phyloP scores from a whole-genome alignment of 345 rosid genomes.

The Sisymbrium irio region DNA sequence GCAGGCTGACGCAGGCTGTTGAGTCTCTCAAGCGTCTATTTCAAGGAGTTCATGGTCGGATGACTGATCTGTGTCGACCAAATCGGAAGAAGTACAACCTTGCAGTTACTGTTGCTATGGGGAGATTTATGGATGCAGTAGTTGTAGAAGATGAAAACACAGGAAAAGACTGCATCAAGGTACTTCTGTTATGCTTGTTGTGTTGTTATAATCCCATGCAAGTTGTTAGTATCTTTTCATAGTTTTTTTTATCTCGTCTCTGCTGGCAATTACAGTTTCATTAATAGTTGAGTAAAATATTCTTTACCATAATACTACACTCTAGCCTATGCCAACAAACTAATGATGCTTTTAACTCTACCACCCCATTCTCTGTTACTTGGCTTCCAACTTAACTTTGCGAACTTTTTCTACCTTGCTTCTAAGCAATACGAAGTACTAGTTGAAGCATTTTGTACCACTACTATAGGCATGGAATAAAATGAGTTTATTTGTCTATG shows the following conservation, averaged over 20 bases:
- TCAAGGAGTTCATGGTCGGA: constrained; percentile 97
- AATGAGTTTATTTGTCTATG: constrained; percentile 29
- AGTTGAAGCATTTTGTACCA: constrained; percentile 5
- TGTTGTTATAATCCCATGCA: constrained; percentile 25
- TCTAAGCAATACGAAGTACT: neutral
- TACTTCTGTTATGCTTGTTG: constrained; percentile 30
- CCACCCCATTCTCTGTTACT: neutral
- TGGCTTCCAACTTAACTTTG: constrained; percentile 1
- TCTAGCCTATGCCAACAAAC: constrained; percentile 9
- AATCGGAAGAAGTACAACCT: constrained; percentile 88
- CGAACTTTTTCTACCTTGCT: constrained; percentile 14
- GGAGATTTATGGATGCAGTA: constrained; percentile 97
- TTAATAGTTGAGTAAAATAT: neutral
- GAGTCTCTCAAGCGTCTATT: constrained; percentile 86
- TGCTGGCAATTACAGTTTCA: neutral
- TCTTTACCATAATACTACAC: constrained; percentile 7
- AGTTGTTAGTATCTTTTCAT: neutral
- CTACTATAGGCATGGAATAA: constrained; percentile 11
- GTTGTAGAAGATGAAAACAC: constrained; percentile 95
- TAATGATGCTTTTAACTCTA: constrained; percentile 7
- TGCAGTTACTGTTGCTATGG: constrained; percentile 99
- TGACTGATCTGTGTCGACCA: constrained; percentile 96
- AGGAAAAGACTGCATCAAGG: constrained; percentile 99
- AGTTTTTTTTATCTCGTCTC: neutral
- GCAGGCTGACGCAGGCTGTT: constrained; percentile 84